These are phyloP conservation scores for Apiotrichum siamense DNA, from an alignment of 1,284 basidiomycete genomes.

Conservation along the genomic window DNA sequence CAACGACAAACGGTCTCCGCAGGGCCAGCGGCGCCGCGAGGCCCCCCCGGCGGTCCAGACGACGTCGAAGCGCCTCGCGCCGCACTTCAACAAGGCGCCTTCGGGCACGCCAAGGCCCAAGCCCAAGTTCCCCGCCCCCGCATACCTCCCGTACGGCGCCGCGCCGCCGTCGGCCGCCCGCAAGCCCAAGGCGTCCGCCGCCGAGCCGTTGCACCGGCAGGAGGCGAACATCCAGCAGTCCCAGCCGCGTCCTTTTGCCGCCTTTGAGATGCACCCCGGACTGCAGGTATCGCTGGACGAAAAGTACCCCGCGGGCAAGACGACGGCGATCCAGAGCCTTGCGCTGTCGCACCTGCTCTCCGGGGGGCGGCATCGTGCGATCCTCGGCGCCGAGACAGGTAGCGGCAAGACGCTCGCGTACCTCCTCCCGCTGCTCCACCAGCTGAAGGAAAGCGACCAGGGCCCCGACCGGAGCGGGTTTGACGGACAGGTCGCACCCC, in stretches of 20 bases:
- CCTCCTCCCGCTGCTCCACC: slow-evolving; percentile 70
- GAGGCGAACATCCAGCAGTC: slow-evolving; percentile 10
- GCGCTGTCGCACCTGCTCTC: slow-evolving; percentile 58
- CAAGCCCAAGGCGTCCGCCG: background rate
- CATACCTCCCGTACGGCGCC: background rate
- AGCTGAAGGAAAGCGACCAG: slow-evolving; percentile 56
- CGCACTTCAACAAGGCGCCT: background rate
- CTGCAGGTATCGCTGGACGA: slow-evolving; percentile 56
- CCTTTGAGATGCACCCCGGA: slow-evolving; percentile 53
- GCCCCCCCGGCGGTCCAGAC: background rate
- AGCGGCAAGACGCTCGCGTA: slow-evolving; percentile 88
- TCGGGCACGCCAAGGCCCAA: too few species aligned
- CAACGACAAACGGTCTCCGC: too few species aligned
- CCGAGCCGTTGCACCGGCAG: slow-evolving; percentile 2
- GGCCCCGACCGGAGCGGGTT: background rate
- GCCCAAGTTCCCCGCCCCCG: background rate
- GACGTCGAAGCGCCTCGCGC: background rate
- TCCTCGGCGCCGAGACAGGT: slow-evolving; percentile 80
- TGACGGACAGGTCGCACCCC: slow-evolving; percentile 49
- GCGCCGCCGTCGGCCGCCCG: background rate
- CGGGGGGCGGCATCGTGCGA: slow-evolving; percentile 48
- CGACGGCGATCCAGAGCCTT: slow-evolving; percentile 69
- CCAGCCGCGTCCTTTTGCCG: slow-evolving; percentile 19
- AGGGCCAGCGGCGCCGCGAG: background rate
- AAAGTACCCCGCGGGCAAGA: slow-evolving; percentile 48